These are phyloP conservation scores for Apiospora hydei DNA, from an alignment of 2,329 filamentous ascomycete genomes.

Conservation along the genomic window DNA sequence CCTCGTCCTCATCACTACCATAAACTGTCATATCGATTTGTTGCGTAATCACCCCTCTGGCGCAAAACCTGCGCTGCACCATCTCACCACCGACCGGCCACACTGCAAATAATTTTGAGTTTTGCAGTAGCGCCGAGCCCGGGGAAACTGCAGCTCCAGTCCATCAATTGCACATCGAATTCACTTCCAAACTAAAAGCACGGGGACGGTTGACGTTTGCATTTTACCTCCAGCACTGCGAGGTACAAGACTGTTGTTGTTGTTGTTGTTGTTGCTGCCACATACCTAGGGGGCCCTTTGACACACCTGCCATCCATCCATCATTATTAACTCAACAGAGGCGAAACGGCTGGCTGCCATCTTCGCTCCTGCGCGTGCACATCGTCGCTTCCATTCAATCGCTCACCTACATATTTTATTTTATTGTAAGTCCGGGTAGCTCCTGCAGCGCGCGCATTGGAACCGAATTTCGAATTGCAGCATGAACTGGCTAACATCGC, in stretches of 20 bases:
- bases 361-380: neutral
- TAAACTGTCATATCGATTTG: constrained; percentile 5
- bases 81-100: neutral
- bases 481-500: neutral
- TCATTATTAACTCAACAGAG: neutral
- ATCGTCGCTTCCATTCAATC: too few species aligned
- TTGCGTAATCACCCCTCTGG: neutral
- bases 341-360: neutral
- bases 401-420: too few species aligned
- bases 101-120: neutral
- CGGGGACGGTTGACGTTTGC: neutral
- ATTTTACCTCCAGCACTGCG: neutral
- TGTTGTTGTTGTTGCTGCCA: too few species aligned
- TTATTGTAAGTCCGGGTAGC: neutral
- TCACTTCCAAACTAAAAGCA: neutral
- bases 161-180: neutral
- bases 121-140: constrained; percentile 1
- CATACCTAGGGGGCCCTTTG: neutral
- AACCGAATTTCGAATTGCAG: neutral
- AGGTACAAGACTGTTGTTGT: neutral
- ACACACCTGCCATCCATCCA: too few species aligned
- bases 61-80: neutral
- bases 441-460: neutral
- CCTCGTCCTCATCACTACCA: neutral
- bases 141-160: neutral